These are phyloP conservation scores for Sporodiniella umbellata DNA, from an alignment of 371 early-diverging fungal species.

Conservation along the genomic window DNA sequence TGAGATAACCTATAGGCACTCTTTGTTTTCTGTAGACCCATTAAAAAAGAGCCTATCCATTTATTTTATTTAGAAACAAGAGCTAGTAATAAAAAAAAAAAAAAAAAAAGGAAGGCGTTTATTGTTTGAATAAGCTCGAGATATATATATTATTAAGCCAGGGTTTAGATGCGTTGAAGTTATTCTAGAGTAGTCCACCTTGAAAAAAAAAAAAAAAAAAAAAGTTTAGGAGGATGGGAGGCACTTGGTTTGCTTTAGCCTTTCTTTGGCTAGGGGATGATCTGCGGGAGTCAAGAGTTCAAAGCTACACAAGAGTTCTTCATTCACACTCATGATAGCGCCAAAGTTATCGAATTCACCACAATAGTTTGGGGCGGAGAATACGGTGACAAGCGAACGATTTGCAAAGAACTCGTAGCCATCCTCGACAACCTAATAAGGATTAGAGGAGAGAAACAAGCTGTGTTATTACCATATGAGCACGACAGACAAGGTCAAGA, in stretches of 20 bases:
- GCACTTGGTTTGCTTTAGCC: conserved; percentile 21
- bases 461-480: conserved; percentile 73
- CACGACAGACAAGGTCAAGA: conserved; percentile 89
- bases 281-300: conserved; percentile 42
- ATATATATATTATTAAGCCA: too few species aligned
- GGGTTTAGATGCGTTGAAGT: too few species aligned
- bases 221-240: too few species aligned
- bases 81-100: too few species aligned
- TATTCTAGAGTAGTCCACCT: too few species aligned
- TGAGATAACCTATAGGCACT: too few species aligned
- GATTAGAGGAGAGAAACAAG: not conserved
- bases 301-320: conserved; percentile 87
- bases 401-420: conserved; percentile 98
- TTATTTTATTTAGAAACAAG: too few species aligned
- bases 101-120: too few species aligned
- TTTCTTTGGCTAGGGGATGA: conserved; percentile 27
- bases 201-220: too few species aligned
- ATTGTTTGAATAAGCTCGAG: too few species aligned
- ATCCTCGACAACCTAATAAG: conserved; percentile 61
- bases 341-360: conserved; percentile 96
- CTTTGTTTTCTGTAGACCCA: too few species aligned
- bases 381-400: conserved; percentile 90
- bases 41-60: too few species aligned
- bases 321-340: conserved; percentile 94
- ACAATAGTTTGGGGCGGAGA: conserved; percentile 97